Conservation (phyloP, 2,329 filamentous ascomycete species). For the Alternaria triticimaculans region DNA sequence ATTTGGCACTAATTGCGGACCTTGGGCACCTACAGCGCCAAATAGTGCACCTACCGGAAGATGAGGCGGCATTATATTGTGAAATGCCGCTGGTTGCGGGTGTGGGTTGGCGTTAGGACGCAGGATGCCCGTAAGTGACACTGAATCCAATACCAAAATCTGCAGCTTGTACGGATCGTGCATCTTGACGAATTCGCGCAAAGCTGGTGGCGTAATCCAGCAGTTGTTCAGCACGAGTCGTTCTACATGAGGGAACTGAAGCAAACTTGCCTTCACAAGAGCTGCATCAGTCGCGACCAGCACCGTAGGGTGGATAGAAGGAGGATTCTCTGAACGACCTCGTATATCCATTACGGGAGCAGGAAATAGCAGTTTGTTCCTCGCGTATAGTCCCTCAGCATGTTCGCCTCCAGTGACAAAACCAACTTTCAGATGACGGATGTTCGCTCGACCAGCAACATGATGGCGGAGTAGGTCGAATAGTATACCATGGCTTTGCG, state of each 20-base stretch:
- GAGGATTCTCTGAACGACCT: slow-evolving; percentile 4
- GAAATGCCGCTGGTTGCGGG: slow-evolving; percentile 1
- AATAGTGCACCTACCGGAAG: slow-evolving; percentile 6
- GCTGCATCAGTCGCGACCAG: slow-evolving; percentile 16
- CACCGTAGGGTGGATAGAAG: slow-evolving; percentile 7
- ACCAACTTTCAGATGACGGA: slow-evolving; percentile 68
- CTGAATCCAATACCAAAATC: slow-evolving; percentile 66
- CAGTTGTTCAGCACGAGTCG: slow-evolving; percentile 71
- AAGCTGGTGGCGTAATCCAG: slow-evolving; percentile 67
- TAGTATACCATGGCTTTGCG: slow-evolving; percentile 59
- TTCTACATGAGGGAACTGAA: slow-evolving; percentile 64
- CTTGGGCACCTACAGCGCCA: slow-evolving; percentile 11
- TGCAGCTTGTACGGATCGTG: slow-evolving; percentile 59
- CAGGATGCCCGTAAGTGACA: slow-evolving; percentile 62
- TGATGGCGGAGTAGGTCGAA: slow-evolving; percentile 60
- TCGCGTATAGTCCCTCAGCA: slow-evolving; percentile 65
- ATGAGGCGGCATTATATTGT: slow-evolving; percentile 1
- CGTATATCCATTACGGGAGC: slow-evolving; percentile 58
- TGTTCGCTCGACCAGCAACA: slow-evolving; percentile 56
- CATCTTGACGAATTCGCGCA: slow-evolving; percentile 59
- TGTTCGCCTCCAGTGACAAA: slow-evolving; percentile 74
- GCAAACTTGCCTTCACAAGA: slow-evolving; percentile 39
- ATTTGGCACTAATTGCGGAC: slow-evolving; percentile 14
- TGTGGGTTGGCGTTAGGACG: slow-evolving; percentile 16
- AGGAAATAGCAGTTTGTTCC: slow-evolving; percentile 68